phyloP scores from a whole-genome alignment of 2,329 filamentous ascomycete species.

The Apiospora phragmitis region DNA sequence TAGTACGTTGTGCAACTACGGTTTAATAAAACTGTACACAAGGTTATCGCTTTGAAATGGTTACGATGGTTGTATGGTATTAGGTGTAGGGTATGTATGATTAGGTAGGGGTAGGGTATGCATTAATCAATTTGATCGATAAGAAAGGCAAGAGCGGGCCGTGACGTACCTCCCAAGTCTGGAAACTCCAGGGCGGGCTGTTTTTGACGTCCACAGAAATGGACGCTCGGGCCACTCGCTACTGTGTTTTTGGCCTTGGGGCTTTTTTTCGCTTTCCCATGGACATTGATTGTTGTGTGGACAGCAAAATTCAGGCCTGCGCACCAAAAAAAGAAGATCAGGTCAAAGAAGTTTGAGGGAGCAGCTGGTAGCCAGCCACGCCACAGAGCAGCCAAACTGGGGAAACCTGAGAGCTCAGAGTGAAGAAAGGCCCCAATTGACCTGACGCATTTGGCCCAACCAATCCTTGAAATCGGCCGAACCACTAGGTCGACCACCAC shows the following conservation, averaged over 20 bases:
- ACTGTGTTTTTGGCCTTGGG: not conserved
- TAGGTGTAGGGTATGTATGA: not conserved
- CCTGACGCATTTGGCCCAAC: not conserved
- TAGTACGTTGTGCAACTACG: not conserved
- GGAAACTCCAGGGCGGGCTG: not conserved
- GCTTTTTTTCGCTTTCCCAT: constrained; percentile 8
- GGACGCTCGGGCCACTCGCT: not conserved
- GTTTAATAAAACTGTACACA: not conserved
- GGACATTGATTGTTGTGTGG: constrained; percentile 10
- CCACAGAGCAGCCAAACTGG: not conserved
- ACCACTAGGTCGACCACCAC: constrained; percentile 7
- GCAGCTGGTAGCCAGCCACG: constrained; percentile 6
- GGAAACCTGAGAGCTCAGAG: not conserved
- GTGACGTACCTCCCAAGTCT: not conserved
- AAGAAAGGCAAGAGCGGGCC: not conserved
- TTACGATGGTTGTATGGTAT: not conserved
- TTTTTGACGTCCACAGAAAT: not conserved
- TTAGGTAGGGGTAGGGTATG: not conserved
- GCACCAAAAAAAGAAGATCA: constrained; percentile 9
- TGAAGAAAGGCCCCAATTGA: constrained; percentile 1
- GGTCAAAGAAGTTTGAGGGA: not conserved
- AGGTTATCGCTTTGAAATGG: not conserved
- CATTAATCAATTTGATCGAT: not conserved
- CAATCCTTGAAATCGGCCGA: constrained; percentile 7
- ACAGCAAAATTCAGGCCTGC: not conserved